Percentiles rank a stretch among this genome's conserved stretches.
Conservation (phyloP, 768 basidiomycete species). For the Filobasidium floriforme region DNA sequence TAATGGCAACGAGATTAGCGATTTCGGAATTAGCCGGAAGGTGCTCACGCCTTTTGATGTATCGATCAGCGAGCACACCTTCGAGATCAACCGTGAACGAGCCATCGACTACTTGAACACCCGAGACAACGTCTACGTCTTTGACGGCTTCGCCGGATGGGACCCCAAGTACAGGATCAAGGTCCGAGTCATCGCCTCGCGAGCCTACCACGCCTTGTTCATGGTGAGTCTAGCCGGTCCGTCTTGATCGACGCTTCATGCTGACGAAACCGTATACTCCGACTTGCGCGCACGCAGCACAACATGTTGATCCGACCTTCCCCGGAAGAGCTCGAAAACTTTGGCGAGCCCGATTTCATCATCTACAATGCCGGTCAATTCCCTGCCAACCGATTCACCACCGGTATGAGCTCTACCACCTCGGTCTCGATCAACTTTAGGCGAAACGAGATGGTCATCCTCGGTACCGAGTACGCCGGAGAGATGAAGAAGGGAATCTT, state of each 20-base stretch:
- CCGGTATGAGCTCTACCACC: slow-evolving; percentile 98
- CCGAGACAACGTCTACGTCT: slow-evolving; percentile 94
- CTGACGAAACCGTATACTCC: neutral
- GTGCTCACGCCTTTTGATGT: neutral
- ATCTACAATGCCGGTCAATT: slow-evolving; percentile 95
- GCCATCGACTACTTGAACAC: slow-evolving; percentile 99
- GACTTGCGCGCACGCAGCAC: slow-evolving; percentile 53
- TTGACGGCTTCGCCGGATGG: slow-evolving; percentile 95
- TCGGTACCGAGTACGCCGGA: slow-evolving; percentile 91
- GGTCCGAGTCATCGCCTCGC: slow-evolving; percentile 95
- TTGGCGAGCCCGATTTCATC: slow-evolving; percentile 97
- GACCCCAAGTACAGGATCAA: slow-evolving; percentile 99
- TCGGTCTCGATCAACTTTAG: slow-evolving; percentile 99
- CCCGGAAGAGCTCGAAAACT: slow-evolving; percentile 81
- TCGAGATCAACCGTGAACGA: slow-evolving; percentile 97
- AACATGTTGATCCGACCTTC: slow-evolving; percentile 99
- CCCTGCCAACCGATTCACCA: slow-evolving; percentile 98
- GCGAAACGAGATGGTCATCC: slow-evolving; percentile 99
- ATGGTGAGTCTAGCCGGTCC: slow-evolving; percentile 59
- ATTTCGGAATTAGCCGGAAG: no score
- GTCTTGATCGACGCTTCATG: slow-evolving; percentile 5
- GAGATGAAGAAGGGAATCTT: slow-evolving; percentile 99
- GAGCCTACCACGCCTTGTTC: slow-evolving; percentile 97
- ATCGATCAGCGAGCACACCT: slow-evolving; percentile 64
- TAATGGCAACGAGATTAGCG: neutral